Base-by-base conservation (phyloP, 371 early-diverging fungal genomes). In the Capniomyces stellatus region DNA sequence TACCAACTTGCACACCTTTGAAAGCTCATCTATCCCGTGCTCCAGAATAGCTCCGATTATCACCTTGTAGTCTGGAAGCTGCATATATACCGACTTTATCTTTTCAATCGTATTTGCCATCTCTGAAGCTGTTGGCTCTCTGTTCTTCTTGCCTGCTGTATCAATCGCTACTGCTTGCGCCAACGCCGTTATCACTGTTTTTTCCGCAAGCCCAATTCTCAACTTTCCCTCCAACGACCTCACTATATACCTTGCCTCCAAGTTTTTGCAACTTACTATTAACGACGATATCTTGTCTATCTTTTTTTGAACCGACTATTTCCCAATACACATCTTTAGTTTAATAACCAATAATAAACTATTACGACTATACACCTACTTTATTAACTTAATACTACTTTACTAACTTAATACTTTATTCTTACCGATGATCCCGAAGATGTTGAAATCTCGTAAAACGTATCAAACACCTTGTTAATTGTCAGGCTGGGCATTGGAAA, bases 161-260 rank as follows among this genome's bases (percentile, higher is more conserved):
- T 60, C 49, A 8, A 51, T 27, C 28, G 62, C 53, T 12, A 64
- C 56, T 3, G 68, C 67, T 18, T 92, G 88, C 2, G 88, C 92
- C 19, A 98, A 70, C 0, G 94, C 79, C 13, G 78, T 75, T 30
- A 97, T 73, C 3, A 96, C 86, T 0, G 96, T 91, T 63, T 91
- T 82, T 68, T 95, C 98, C 0, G 98, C 98, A 24, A 98, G 71
- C 29, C 98, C 98, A 58, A 98, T 97, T 28, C 98, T 81, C 39
- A 98, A 75, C 56, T 92, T 94, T 19, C 98, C 99, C 64, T 93
- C 95, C 22, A 98, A 70, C 25, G 90, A 87, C 51, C 92, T 69
- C 55, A 95, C 89, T 50, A 98, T 68, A 58, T 81, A 98, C 62
- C 91, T 94, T 42, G 93, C 80, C 66, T 98, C 98, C 54, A 72